A percentile compares a stretch with the other conserved stretches of the same genome.
These are phyloP conservation scores for Phytopythium oedochilum DNA, from an alignment of 352 stramenopile species.

Conservation along the genomic window DNA sequence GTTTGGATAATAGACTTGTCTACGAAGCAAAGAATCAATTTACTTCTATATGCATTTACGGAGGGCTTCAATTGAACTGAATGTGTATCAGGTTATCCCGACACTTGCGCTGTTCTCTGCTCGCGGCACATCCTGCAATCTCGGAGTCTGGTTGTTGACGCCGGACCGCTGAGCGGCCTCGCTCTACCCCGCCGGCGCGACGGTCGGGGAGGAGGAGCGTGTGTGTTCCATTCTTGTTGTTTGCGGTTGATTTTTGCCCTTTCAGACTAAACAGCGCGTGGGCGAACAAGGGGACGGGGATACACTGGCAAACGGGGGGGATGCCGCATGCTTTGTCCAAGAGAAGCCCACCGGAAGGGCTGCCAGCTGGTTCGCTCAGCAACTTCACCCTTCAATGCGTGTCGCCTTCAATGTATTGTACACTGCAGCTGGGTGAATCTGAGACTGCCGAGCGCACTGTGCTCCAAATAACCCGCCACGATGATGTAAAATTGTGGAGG, in stretches of 20 bases:
- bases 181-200: background rate
- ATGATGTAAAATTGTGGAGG: too few species aligned
- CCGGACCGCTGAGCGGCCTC: background rate
- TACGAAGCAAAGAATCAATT: too few species aligned
- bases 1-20: too few species aligned
- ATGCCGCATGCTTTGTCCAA: background rate
- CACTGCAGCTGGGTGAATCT: too few species aligned
- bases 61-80: too few species aligned
- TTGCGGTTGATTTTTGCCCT: background rate
- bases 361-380: background rate
- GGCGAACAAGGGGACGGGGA: background rate
- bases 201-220: background rate
- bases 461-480: too few species aligned
- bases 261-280: background rate
- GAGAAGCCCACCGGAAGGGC: too few species aligned
- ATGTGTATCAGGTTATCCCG: background rate
- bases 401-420: too few species aligned
- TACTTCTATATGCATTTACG: too few species aligned
- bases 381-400: conserved; percentile 3
- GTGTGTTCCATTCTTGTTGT: background rate
- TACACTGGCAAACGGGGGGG: background rate
- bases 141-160: background rate
- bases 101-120: background rate
- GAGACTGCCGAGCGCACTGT: too few species aligned
- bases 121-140: background rate